A percentile compares a stretch with the other conserved stretches of the same genome.
Conservation (phyloP, 2,329 filamentous ascomycete genomes). For the Colletotrichum melonis region DNA sequence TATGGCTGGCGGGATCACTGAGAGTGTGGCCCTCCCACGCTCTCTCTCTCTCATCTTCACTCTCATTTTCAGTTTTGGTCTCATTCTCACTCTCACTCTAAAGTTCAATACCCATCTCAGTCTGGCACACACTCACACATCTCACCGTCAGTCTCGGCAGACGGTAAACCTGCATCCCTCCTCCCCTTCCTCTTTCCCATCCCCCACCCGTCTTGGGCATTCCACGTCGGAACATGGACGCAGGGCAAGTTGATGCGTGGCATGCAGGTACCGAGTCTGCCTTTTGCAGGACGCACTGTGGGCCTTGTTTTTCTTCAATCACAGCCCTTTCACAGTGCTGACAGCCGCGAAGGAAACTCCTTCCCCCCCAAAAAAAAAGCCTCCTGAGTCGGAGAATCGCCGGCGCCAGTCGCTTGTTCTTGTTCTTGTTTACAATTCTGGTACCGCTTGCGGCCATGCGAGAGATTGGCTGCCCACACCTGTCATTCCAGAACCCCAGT, state of each 20-base stretch:
- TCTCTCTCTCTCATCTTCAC: not conserved
- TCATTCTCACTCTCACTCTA: not conserved
- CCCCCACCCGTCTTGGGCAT: not conserved
- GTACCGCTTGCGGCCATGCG: constrained; percentile 25
- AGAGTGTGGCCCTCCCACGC: not conserved
- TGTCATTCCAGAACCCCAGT: constrained; percentile 34
- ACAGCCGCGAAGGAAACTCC: not conserved
- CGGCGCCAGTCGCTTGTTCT: not conserved
- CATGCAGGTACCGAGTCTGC: constrained; percentile 36
- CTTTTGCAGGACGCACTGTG: constrained; percentile 21
- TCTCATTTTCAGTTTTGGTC: not conserved
- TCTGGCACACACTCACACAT: not conserved
- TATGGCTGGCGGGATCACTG: constrained; percentile 2
- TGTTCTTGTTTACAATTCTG: constrained; percentile 4
- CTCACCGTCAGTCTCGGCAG: not conserved
- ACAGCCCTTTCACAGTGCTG: not conserved
- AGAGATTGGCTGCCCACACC: constrained; percentile 34
- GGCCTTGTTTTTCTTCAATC: constrained; percentile 18
- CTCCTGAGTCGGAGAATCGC: not conserved
- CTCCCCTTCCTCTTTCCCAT: no score
- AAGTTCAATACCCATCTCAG: not conserved
- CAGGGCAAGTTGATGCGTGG: constrained; percentile 32
- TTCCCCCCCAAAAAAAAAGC: not conserved
- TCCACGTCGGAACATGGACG: constrained; percentile 22
- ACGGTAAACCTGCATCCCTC: not conserved